Percentiles rank a stretch among this genome's conserved stretches.
These are phyloP conservation scores for Intubia oerlemansii DNA, from an alignment of 2,329 filamentous ascomycete species.

Conservation along the genomic window DNA sequence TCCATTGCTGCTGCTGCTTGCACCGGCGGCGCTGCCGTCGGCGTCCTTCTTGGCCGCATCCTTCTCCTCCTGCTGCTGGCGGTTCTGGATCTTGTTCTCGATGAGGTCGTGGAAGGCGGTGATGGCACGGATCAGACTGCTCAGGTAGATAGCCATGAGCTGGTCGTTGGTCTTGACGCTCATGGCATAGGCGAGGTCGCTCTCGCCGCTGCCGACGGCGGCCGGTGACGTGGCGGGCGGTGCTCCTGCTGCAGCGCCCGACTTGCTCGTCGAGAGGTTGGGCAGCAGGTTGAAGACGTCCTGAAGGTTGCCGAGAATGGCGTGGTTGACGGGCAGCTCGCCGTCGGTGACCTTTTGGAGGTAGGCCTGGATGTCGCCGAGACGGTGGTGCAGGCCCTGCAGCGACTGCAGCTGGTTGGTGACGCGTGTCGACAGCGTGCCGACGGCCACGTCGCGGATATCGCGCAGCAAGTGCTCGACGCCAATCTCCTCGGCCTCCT, in stretches of 20 bases:
- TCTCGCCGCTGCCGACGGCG: constrained; percentile 22
- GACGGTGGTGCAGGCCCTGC: constrained; percentile 80
- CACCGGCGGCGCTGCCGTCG: constrained; percentile 14
- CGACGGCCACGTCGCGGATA: constrained; percentile 93
- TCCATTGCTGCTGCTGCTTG: constrained; percentile 10
- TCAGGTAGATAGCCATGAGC: constrained; percentile 94
- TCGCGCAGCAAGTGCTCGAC: constrained; percentile 95
- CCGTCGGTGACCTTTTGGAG: constrained; percentile 89
- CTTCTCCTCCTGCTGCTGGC: constrained; percentile 89
- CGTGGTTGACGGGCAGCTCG: constrained; percentile 87
- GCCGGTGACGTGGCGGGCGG: constrained; percentile 25
- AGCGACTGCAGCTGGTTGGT: constrained; percentile 95
- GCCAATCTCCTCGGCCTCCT: constrained; percentile 96
- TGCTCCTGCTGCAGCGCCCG: constrained; percentile 7
- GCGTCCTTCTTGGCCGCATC: constrained; percentile 56
- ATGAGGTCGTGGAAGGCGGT: constrained; percentile 98
- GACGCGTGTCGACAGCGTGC: constrained; percentile 87
- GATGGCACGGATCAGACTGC: constrained; percentile 89
- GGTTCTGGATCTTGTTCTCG: constrained; percentile 99
- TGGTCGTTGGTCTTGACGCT: constrained; percentile 99
- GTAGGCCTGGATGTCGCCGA: constrained; percentile 89
- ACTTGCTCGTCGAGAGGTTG: constrained; percentile 62
- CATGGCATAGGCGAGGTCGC: constrained; percentile 88
- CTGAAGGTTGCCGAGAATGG: constrained; percentile 93
- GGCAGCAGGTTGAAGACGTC: constrained; percentile 97